These are phyloP conservation scores for Blastobotrys arbuscula DNA, from an alignment of 1,139 yeast genomes.

Conservation along the genomic window DNA sequence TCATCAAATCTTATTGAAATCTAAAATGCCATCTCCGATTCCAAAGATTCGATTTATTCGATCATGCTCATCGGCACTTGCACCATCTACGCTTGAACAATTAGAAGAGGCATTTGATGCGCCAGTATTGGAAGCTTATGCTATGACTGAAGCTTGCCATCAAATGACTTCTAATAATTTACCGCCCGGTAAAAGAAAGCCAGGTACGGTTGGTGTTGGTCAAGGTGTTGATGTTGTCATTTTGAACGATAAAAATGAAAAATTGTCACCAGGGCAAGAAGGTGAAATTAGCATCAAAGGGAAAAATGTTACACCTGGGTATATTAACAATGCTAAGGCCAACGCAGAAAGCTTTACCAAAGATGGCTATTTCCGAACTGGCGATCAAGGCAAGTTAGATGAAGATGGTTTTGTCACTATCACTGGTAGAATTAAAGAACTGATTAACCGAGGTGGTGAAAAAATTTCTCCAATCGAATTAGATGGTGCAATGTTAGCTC, in stretches of 20 bases:
- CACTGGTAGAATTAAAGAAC: constrained; percentile 62
- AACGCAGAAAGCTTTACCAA: constrained; percentile 56
- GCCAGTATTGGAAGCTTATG: constrained; percentile 67
- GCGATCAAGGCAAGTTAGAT: constrained; percentile 62
- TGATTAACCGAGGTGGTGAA: constrained; percentile 66
- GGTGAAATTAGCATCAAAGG: constrained; percentile 68
- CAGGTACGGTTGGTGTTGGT: constrained; percentile 67
- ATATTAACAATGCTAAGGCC: constrained; percentile 61
- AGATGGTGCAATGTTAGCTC: constrained; percentile 50
- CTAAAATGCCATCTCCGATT: constrained; percentile 42
- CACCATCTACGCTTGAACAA: constrained; percentile 53
- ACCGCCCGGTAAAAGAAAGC: constrained; percentile 57
- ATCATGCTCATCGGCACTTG: constrained; percentile 62
- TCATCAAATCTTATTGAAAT: constrained; percentile 54
- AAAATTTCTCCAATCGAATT: constrained; percentile 63
- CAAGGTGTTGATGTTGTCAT: constrained; percentile 61
- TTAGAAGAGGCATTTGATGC: constrained; percentile 52
- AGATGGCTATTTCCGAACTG: constrained; percentile 60
- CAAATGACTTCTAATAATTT: constrained; percentile 66
- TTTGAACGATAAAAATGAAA: constrained; percentile 44
- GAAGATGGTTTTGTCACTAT: constrained; percentile 51
- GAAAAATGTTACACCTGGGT: constrained; percentile 62
- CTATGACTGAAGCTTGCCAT: constrained; percentile 72
- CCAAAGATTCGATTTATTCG: constrained; percentile 58
- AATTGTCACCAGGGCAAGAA: constrained; percentile 43